Percentiles rank a stretch among this genome's conserved stretches.
phyloP scores from a whole-genome alignment of 345 rosid species.

The Dovyalis caffra region DNA sequence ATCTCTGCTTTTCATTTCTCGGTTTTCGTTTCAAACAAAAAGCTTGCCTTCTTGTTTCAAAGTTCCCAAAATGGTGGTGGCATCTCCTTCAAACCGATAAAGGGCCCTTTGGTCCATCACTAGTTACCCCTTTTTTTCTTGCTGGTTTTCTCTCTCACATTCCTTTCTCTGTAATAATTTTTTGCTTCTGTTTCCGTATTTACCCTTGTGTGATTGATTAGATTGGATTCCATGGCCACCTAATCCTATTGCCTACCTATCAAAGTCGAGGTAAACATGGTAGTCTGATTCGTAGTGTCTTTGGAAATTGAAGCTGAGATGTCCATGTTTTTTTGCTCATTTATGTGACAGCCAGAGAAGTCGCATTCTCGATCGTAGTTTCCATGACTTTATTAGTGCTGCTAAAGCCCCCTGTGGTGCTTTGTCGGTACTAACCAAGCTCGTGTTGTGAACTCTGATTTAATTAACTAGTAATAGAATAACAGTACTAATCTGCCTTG shows the following conservation, averaged over 20 bases:
- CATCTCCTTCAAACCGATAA: not conserved
- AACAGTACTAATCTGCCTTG: too few relatives aligned
- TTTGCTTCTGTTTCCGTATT: not conserved
- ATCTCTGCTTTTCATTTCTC: conserved; percentile 11
- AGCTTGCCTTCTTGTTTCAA: conserved; percentile 13
- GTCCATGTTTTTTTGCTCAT: conserved; percentile 14
- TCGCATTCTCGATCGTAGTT: not conserved
- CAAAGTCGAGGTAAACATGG: not conserved
- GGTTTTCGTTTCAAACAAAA: conserved; percentile 17
- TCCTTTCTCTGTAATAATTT: not conserved
- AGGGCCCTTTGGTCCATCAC: not conserved
- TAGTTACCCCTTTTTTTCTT: not conserved
- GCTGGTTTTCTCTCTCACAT: not conserved
- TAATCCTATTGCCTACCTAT: not conserved
- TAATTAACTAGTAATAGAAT: too few relatives aligned
- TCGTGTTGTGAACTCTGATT: not conserved
- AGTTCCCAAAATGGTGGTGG: not conserved
- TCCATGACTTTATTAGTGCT: not conserved
- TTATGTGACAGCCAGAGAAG: conserved; percentile 5
- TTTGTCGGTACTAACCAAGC: not conserved
- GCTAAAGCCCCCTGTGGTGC: not conserved
- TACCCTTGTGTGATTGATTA: not conserved
- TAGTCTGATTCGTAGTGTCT: not conserved
- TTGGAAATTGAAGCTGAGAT: conserved; percentile 32
- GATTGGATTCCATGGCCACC: not conserved